Evolutionary conservation across 2,329 filamentous ascomycete species (phyloP), one percentile per base, ranked within the genome.

Genomic region (Aspergillus fischeri): DNA sequence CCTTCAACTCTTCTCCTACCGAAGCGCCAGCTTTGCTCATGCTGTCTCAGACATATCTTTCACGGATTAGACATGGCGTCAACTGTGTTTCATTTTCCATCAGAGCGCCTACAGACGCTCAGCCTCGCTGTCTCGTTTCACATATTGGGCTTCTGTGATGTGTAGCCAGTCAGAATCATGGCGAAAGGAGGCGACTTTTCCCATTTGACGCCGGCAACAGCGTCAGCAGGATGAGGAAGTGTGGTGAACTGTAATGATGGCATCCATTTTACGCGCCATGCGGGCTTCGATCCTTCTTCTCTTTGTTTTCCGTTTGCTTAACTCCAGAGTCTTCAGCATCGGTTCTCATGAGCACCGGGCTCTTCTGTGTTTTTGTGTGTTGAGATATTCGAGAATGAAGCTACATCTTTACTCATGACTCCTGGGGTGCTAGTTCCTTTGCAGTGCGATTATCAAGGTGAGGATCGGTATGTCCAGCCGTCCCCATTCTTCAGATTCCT

Each of bases 71-170:
- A 49, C 54, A 48, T 51, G 29, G n/a, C 28, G n/a, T 25, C 56
- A 45, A 49, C 48, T 42, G n/a, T 53, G 57, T 57, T 57, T 59
- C 49, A 54, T 41, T 68, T 72, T 69, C 71, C 67, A 70, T 54
- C 52, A 59, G 51, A 58, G 71, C 70, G 71, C 70, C 56, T 68
- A 66, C 59, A 63, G 53, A 41, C 47, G 48, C 56, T 52, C 49
- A 58, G 54, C 62, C 60, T 60, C 57, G 41, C 57, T 45, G 29
- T 49, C 49, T 50, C 58, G 67, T 73, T 65, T 71, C 65, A 67
- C 58, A 60, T 57, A 44, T 35, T 17, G 28, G 49, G 42, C 45
- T 42, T 58, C 44, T 55, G 49, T 48, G 52, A 50, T 47, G 49
- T 8, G 21, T 48, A 59, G 58, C 57, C 59, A 63, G 50, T 65